Percentiles rank a stretch among this genome's conserved stretches.
Evolutionary conservation across 164 flowering plant species (phyloP).

Genomic region (Akebia trifoliata): DNA sequence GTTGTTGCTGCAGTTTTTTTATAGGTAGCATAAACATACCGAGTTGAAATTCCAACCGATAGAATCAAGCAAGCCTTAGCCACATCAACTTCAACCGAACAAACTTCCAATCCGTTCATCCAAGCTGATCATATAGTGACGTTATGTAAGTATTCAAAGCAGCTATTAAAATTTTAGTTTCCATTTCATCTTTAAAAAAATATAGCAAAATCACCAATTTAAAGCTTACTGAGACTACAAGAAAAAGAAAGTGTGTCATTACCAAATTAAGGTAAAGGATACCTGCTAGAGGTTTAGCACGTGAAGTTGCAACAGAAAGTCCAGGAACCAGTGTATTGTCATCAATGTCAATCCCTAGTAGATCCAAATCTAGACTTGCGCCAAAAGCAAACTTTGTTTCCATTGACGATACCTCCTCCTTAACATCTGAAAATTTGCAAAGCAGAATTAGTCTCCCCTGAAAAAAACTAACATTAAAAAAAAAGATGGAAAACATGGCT

Average conservation of each 20-base stretch:
- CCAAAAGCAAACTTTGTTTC: constrained; percentile 59
- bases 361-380: constrained; percentile 75
- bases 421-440: constrained; percentile 51
- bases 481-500: not conserved
- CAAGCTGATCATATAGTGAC: constrained; percentile 49
- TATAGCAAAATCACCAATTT: not conserved
- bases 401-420: constrained; percentile 62
- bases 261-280: not conserved
- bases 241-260: not conserved
- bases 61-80: constrained; percentile 55
- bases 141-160: too few species aligned
- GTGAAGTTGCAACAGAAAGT: constrained; percentile 84
- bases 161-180: too few species aligned
- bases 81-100: constrained; percentile 69
- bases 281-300: constrained; percentile 94
- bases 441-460: not conserved
- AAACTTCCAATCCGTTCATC: constrained; percentile 95
- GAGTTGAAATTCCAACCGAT: constrained; percentile 82
- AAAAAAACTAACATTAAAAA: not conserved
- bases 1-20: constrained; percentile 63
- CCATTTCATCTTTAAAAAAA: too few species aligned
- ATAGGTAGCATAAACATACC: constrained; percentile 75
- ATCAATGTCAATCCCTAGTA: constrained; percentile 81
- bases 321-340: constrained; percentile 86
- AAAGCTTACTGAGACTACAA: not conserved